A percentile compares a stretch with the other conserved stretches of the same genome.
Evolutionary conservation across 1,284 basidiomycete species (phyloP).

Genomic region (Cystobasidiaceae sp.): DNA sequence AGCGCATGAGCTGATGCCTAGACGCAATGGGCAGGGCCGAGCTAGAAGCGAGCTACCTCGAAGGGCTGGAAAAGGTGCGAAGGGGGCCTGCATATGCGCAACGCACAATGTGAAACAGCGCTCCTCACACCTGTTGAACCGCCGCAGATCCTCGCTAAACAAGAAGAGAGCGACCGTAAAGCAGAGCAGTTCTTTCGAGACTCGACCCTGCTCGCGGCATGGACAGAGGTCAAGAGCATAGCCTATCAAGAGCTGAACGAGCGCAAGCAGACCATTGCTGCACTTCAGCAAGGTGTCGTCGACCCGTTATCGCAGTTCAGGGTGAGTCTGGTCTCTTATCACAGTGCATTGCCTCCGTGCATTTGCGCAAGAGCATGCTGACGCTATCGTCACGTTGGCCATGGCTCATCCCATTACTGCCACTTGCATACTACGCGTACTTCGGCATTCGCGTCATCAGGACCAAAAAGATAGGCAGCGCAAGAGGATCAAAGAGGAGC

Average conservation of each 20-base stretch:
- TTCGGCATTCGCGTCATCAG: background rate
- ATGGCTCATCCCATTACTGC: no score
- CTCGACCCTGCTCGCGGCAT: slow-evolving; percentile 6
- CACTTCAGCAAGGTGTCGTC: slow-evolving; percentile 10
- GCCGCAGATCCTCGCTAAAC: slow-evolving; percentile 30
- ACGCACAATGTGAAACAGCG: no score
- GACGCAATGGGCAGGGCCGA: slow-evolving; percentile 9
- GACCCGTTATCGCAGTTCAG: slow-evolving; percentile 22
- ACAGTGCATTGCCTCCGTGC: no score
- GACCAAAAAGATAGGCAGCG: slow-evolving; percentile 38
- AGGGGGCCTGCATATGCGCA: no score
- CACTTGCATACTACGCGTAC: no score
- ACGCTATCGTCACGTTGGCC: no score
- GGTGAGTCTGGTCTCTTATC: no score
- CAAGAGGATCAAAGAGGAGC: slow-evolving; percentile 37
- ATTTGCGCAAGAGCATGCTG: no score
- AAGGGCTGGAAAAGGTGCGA: slow-evolving; percentile 28
- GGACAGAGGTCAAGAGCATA: slow-evolving; percentile 12
- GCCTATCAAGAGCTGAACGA: slow-evolving; percentile 23
- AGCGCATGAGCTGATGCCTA: background rate
- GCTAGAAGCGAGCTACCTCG: slow-evolving; percentile 18
- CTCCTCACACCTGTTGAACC: no score
- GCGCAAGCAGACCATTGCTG: slow-evolving; percentile 10
- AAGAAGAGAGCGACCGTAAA: slow-evolving; percentile 24
- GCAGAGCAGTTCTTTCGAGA: slow-evolving; percentile 18